Conservation (phyloP, 495 filamentous ascomycete genomes). For the Opeltia flavorubescens region DNA sequence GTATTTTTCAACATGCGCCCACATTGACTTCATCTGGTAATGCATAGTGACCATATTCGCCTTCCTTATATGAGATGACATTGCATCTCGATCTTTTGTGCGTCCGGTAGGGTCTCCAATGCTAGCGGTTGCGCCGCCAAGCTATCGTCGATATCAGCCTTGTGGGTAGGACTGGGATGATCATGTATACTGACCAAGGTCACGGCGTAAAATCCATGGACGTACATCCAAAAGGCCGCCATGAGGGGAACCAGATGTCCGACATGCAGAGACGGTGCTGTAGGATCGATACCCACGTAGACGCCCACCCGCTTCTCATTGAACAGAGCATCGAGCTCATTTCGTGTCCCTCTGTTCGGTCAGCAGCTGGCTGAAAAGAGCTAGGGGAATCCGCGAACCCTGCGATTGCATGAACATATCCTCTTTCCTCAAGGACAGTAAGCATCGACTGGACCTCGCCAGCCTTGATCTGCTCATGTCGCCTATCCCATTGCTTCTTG, state of each 20-base stretch:
- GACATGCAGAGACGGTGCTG: constrained; percentile 78
- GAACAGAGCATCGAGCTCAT: constrained; percentile 57
- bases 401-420: constrained; percentile 63
- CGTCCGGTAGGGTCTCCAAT: constrained; percentile 83
- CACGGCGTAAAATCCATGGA: constrained; percentile 62
- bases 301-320: constrained; percentile 54
- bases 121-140: constrained; percentile 74
- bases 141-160: constrained; percentile 21
- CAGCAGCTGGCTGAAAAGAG: background rate
- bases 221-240: constrained; percentile 85
- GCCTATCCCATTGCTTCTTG: constrained; percentile 39
- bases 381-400: constrained; percentile 41
- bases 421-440: constrained; percentile 62
- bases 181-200: constrained; percentile 40
- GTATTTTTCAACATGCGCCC: constrained; percentile 51
- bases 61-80: constrained; percentile 39
- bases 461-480: constrained; percentile 40
- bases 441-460: constrained; percentile 52
- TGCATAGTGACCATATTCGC: constrained; percentile 65
- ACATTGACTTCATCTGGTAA: constrained; percentile 66
- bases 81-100: constrained; percentile 45
- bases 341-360: constrained; percentile 31
- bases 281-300: constrained; percentile 89
- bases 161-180: background rate
- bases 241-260: constrained; percentile 90